Percentiles rank a stretch among this genome's conserved stretches.
These are phyloP conservation scores for Wilhelminamyces savonicus DNA, from an alignment of 805 yeast species.

Conservation along the genomic window DNA sequence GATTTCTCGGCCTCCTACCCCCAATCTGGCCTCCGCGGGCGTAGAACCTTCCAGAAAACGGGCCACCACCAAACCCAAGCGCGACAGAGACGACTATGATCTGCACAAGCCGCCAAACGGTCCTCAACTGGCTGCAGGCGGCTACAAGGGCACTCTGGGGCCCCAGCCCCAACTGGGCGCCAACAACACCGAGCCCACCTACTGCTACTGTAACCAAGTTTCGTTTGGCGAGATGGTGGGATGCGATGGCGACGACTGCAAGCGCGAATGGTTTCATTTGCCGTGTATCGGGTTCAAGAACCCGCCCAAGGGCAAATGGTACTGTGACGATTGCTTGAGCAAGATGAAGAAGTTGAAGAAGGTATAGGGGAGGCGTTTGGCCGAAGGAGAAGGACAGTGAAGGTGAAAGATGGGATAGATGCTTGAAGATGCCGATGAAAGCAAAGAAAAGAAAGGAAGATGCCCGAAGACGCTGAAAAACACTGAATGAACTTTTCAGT, in stretches of 20 bases:
- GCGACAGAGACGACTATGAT: conserved; percentile 8
- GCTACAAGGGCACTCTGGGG: conserved; percentile 3
- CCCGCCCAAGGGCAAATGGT: conserved; percentile 63
- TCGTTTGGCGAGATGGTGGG: conserved; percentile 99
- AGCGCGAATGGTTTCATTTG: conserved; percentile 92
- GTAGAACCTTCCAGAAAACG: conserved; percentile 17
- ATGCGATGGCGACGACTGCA: conserved; percentile 91
- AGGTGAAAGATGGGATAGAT: too few relatives aligned
- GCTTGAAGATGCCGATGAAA: too few relatives aligned
- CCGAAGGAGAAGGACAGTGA: too few relatives aligned
- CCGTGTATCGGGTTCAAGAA: conserved; percentile 86
- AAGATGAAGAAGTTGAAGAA: conserved; percentile 33
- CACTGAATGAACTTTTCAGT: too few relatives aligned
- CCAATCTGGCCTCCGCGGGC: conserved; percentile 1
- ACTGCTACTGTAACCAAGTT: conserved; percentile 94
- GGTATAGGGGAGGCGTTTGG: too few relatives aligned
- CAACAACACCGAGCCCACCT: conserved; percentile 62
- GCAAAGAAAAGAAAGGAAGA: too few relatives aligned
- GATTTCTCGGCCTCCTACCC: conserved; percentile 2
- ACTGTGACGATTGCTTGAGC: conserved; percentile 36
- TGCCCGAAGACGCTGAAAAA: too few relatives aligned
- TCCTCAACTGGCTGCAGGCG: too few relatives aligned
- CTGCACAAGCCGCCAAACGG: too few relatives aligned
- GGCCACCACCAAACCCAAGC: conserved; percentile 14
- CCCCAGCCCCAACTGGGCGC: conserved; percentile 6